Conservation (phyloP, 1,284 basidiomycete species). For the Volvariella surrecta region DNA sequence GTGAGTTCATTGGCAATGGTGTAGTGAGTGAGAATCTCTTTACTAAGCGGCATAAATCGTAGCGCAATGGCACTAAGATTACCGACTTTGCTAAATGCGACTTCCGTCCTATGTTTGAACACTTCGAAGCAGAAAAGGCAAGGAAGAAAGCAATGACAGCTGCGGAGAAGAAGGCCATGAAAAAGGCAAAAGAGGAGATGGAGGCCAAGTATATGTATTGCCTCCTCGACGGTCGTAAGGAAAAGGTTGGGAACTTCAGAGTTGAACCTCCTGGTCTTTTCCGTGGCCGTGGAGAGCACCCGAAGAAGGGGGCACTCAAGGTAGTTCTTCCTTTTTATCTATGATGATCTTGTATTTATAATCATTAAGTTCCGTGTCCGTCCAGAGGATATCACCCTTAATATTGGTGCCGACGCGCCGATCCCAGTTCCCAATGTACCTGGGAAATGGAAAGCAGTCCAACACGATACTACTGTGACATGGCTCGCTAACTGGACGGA, state of each 20-base stretch:
- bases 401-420: slow-evolving; percentile 73
- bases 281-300: slow-evolving; percentile 96
- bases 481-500: slow-evolving; percentile 98
- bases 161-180: slow-evolving; percentile 85
- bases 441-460: slow-evolving; percentile 80
- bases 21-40: slow-evolving; percentile 4
- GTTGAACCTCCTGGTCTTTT: slow-evolving; percentile 98
- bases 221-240: slow-evolving; percentile 88
- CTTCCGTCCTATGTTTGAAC: slow-evolving; percentile 91
- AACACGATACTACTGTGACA: slow-evolving; percentile 91
- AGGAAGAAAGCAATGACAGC: slow-evolving; percentile 85
- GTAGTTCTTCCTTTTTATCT: slow-evolving; percentile 52
- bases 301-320: slow-evolving; percentile 95
- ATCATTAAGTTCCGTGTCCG: slow-evolving; percentile 64
- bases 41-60: too few species aligned
- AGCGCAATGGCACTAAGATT: slow-evolving; percentile 75
- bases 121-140: slow-evolving; percentile 88
- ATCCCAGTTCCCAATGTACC: slow-evolving; percentile 82
- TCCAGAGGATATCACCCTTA: slow-evolving; percentile 92
- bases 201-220: slow-evolving; percentile 86
- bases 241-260: slow-evolving; percentile 97
- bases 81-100: slow-evolving; percentile 80
- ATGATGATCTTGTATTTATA: slow-evolving; percentile 3
- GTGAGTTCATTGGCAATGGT: slow-evolving; percentile 37
- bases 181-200: slow-evolving; percentile 76